Conservation (phyloP, 2,329 filamentous ascomycete species). For the Aspergillus cejpii region DNA sequence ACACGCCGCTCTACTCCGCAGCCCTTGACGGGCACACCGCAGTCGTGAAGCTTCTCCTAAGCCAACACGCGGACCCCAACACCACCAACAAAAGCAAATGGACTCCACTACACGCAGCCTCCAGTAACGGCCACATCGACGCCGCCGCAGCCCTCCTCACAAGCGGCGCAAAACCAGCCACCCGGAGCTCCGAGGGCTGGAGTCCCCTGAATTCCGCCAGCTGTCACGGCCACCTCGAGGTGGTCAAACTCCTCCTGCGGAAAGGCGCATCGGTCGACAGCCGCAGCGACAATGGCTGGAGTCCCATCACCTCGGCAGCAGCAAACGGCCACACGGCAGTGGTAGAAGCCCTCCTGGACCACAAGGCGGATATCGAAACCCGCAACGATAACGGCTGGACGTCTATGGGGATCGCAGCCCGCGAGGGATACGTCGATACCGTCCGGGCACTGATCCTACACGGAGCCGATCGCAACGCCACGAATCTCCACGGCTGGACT, state of each 20-base stretch:
- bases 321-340: neutral
- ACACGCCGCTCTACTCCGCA: neutral
- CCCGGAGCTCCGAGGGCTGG: neutral
- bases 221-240: neutral
- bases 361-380: neutral
- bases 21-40: neutral
- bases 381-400: slow-evolving; percentile 1
- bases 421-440: neutral
- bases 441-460: neutral
- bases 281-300: neutral
- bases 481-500: neutral
- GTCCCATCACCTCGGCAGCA: neutral
- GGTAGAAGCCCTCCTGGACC: neutral
- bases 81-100: neutral
- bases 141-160: neutral
- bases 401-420: neutral
- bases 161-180: neutral
- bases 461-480: neutral
- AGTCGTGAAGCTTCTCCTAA: neutral
- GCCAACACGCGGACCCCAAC: neutral
- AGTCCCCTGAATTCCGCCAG: neutral
- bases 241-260: neutral
- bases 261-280: neutral
- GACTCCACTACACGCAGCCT: neutral
- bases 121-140: neutral